Percentiles rank a stretch among this genome's conserved stretches.
phyloP scores from a whole-genome alignment of 129 eudicot genomes.

The Kitagawia praeruptora region DNA sequence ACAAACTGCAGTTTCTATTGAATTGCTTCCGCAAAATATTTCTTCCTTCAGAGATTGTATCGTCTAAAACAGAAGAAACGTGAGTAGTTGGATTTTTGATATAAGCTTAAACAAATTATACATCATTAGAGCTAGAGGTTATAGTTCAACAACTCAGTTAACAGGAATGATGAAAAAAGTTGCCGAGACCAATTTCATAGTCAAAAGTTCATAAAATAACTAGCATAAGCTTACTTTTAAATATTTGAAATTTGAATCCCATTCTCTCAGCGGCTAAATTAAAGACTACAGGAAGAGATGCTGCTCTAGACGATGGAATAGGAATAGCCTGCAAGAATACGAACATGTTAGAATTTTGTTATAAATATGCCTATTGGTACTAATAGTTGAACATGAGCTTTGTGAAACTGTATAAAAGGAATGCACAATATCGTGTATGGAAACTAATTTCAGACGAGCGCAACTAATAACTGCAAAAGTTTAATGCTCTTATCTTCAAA shows the following conservation, averaged over 20 bases:
- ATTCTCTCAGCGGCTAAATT: conserved; percentile 84
- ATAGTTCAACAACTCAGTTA: not conserved
- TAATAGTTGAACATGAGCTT: not conserved
- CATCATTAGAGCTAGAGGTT: not conserved
- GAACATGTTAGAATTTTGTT: not conserved
- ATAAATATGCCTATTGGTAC: not conserved
- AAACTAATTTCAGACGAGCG: not conserved
- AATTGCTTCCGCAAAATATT: conserved; percentile 33
- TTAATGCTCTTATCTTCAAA: not conserved
- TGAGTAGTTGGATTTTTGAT: not conserved
- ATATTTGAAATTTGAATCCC: conserved; percentile 58
- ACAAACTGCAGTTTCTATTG: conserved; percentile 56
- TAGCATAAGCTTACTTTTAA: conserved; percentile 43
- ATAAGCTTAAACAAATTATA: not conserved
- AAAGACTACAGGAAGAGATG: conserved; percentile 60
- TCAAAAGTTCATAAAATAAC: conserved; percentile 2
- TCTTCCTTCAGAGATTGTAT: conserved; percentile 41
- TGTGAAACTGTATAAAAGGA: not conserved
- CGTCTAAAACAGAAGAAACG: conserved; percentile 25
- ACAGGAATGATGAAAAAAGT: not conserved
- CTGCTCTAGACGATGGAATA: conserved; percentile 63
- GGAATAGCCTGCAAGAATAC: conserved; percentile 62
- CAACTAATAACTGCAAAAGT: not conserved
- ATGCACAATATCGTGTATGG: not conserved
- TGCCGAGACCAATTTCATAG: not conserved